A percentile compares a stretch with the other conserved stretches of the same genome.
phyloP scores from a whole-genome alignment of 441 rosid genomes.

The Syzygium syzygioides region DNA sequence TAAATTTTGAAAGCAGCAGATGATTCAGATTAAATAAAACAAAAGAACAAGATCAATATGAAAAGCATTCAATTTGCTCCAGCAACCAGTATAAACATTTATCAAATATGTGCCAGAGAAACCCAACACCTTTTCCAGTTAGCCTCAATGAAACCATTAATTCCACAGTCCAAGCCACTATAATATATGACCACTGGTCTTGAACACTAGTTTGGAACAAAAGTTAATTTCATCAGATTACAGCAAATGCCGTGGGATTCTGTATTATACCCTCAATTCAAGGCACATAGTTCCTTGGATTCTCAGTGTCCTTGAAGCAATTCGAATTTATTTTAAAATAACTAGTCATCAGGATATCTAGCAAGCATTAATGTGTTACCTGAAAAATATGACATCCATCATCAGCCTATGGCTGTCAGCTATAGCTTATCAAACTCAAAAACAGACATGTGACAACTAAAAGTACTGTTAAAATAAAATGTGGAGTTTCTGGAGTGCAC shows the following conservation, averaged over 20 bases:
- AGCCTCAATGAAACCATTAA: background rate
- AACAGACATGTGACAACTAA: background rate
- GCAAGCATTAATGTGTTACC: background rate
- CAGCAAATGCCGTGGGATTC: background rate
- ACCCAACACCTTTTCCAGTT: background rate
- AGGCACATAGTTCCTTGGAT: background rate
- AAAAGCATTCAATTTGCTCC: background rate
- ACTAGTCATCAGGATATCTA: background rate
- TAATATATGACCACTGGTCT: background rate
- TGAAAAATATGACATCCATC: background rate
- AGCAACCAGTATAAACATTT: background rate
- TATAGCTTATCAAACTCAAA: background rate
- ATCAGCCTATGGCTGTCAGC: background rate
- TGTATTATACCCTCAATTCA: background rate
- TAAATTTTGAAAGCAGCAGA: background rate
- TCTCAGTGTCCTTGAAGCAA: background rate
- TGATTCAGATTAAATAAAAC: background rate
- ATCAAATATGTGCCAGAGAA: background rate
- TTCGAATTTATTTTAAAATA: background rate
- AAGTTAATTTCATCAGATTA: background rate
- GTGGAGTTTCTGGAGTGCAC: background rate
- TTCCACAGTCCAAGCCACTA: background rate
- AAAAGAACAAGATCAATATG: background rate
- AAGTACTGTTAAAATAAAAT: background rate
- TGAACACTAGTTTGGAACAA: background rate